These are phyloP conservation scores for Micractinium sp. DNA, from an alignment of 139 green algal genomes.

Conservation along the genomic window DNA sequence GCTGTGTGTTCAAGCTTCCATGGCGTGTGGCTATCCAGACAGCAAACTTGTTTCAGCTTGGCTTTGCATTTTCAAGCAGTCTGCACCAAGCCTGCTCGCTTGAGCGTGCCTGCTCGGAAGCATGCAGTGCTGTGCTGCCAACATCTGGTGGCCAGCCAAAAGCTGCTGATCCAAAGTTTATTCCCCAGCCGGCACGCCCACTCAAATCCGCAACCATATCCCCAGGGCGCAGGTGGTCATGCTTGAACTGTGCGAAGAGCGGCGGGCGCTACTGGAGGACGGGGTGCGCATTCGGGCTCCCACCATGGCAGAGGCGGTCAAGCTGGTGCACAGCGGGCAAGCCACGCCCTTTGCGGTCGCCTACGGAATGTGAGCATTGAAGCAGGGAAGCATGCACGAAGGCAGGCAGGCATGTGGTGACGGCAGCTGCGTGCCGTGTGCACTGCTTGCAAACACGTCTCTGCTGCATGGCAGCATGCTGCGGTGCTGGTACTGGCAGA, in stretches of 20 bases:
- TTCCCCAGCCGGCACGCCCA: too few relatives aligned
- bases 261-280: background rate
- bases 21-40: too few relatives aligned
- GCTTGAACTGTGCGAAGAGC: background rate
- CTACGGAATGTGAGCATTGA: background rate
- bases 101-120: too few relatives aligned
- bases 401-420: background rate
- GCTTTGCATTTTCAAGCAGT: too few relatives aligned
- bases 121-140: too few relatives aligned
- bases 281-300: background rate
- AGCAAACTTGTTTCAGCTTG: too few relatives aligned
- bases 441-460: background rate
- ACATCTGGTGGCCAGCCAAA: too few relatives aligned
- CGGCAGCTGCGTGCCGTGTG: too few relatives aligned
- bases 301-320: background rate
- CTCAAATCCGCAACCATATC: too few relatives aligned
- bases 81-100: too few relatives aligned
- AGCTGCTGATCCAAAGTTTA: too few relatives aligned
- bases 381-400: background rate
- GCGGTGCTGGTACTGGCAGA: background rate
- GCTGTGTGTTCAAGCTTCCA: too few relatives aligned
- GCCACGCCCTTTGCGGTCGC: background rate
- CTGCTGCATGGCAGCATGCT: background rate
- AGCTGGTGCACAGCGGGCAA: background rate
- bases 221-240: background rate